These are phyloP conservation scores for Yarrowia sp. DNA, from an alignment of 805 yeast species.

Conservation along the genomic window DNA sequence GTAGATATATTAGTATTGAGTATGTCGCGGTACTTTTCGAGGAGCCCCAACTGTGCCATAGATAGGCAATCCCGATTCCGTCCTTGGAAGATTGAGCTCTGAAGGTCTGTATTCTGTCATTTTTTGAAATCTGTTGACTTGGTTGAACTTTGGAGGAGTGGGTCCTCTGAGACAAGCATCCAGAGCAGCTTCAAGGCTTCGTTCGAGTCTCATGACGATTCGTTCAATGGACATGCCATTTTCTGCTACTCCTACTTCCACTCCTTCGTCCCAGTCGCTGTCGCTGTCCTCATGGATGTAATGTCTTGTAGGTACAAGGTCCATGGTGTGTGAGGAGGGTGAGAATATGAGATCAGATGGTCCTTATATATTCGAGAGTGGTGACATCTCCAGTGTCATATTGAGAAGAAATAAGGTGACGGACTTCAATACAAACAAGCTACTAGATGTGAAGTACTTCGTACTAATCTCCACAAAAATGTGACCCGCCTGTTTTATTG, in stretches of 20 bases:
- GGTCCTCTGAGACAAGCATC: slow-evolving; percentile 5
- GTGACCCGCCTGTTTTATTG: too few relatives aligned
- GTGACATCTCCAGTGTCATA: not conserved
- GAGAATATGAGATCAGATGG: too few relatives aligned
- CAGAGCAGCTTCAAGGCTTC: not conserved
- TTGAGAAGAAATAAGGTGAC: not conserved
- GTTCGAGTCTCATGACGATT: not conserved
- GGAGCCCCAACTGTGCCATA: slow-evolving; percentile 3
- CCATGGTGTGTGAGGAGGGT: not conserved
- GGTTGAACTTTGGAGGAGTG: not conserved
- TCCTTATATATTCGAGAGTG: not conserved
- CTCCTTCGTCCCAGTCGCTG: slow-evolving; percentile 32
- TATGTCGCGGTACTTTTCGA: not conserved
- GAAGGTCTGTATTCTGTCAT: not conserved
- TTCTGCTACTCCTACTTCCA: not conserved
- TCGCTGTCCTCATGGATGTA: slow-evolving; percentile 17
- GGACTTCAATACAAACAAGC: too few relatives aligned
- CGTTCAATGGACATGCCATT: slow-evolving; percentile 1
- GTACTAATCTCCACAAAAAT: too few relatives aligned
- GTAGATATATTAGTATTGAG: not conserved
- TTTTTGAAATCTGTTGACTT: not conserved
- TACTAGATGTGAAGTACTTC: too few relatives aligned
- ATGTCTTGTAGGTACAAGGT: slow-evolving; percentile 1
- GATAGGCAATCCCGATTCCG: slow-evolving; percentile 4
- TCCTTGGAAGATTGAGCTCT: not conserved